Evolutionary conservation across 2,329 filamentous ascomycete genomes (phyloP).

Genomic region (Ophiostoma piceae): DNA sequence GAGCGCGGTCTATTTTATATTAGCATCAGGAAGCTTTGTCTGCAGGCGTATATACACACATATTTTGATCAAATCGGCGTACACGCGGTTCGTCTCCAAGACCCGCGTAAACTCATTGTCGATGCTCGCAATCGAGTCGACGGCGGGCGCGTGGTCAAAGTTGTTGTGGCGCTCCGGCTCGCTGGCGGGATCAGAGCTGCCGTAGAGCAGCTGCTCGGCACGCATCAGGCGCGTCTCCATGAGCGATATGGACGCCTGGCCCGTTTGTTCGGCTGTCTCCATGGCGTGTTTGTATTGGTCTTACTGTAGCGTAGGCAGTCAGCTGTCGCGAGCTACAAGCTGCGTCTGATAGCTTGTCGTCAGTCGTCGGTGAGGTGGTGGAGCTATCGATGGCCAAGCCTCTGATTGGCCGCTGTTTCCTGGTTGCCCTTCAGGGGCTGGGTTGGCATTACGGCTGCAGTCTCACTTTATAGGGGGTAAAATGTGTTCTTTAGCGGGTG

Average conservation of each 20-base stretch:
- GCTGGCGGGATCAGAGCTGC: slow-evolving; percentile 29
- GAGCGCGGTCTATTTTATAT: slow-evolving; percentile 42
- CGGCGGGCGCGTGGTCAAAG: slow-evolving; percentile 37
- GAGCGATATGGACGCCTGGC: slow-evolving; percentile 50
- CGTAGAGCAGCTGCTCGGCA: slow-evolving; percentile 55
- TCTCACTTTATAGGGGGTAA: neutral
- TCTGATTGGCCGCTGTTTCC: neutral
- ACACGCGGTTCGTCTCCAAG: slow-evolving; percentile 49
- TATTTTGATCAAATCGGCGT: slow-evolving; percentile 55
- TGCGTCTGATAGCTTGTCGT: neutral
- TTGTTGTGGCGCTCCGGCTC: slow-evolving; percentile 26
- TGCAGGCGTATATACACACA: slow-evolving; percentile 38
- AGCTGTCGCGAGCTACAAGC: neutral
- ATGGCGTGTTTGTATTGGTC: neutral
- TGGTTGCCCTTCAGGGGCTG: neutral
- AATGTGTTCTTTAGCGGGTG: neutral
- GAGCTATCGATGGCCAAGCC: neutral
- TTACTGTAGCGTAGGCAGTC: neutral
- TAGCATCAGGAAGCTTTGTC: neutral
- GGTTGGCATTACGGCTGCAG: neutral
- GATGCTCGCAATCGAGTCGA: slow-evolving; percentile 45
- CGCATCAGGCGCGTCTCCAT: slow-evolving; percentile 56
- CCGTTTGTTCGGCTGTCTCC: slow-evolving; percentile 45
- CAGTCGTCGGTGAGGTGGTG: slow-evolving; percentile 33
- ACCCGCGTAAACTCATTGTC: slow-evolving; percentile 51